Percentiles rank a stretch among this genome's conserved stretches.
Evolutionary conservation across 1,284 basidiomycete species (phyloP).

Genomic region (Malassezia yamatoensis): DNA sequence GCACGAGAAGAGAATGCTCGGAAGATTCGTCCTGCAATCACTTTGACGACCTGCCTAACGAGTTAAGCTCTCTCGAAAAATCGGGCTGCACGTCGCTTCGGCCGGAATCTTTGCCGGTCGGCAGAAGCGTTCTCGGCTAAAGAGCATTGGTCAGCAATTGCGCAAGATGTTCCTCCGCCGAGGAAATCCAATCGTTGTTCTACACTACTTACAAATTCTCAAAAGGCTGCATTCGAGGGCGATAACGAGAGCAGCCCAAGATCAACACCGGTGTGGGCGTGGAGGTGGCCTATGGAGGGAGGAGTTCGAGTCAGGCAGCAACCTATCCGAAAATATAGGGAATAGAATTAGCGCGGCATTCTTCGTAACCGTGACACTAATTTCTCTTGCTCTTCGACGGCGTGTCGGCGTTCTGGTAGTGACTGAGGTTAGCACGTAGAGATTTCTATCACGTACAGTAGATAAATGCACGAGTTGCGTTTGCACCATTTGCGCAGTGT

Average conservation of each 20-base stretch:
- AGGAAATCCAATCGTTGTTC: neutral
- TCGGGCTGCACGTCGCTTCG: neutral
- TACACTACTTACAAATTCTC: no score
- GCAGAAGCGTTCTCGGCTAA: neutral
- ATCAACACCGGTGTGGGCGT: no score
- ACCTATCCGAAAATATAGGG: no score
- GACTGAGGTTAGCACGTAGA: neutral
- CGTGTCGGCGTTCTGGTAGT: conserved; percentile 1
- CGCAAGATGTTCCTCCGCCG: neutral
- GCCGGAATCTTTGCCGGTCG: neutral
- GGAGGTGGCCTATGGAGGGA: no score
- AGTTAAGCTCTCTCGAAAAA: neutral
- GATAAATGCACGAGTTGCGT: neutral
- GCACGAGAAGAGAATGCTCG: neutral
- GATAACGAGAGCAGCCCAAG: no score
- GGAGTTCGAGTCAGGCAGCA: no score
- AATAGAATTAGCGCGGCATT: neutral
- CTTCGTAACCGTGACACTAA: conserved; percentile 5
- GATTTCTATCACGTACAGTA: neutral
- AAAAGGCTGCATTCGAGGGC: no score
- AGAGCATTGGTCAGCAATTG: neutral
- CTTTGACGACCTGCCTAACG: neutral
- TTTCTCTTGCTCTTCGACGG: conserved; percentile 8
- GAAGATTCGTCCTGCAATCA: neutral
- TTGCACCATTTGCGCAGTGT: neutral